A percentile compares a stretch with the other conserved stretches of the same genome.
phyloP scores from a whole-genome alignment of 768 basidiomycete genomes.

The Favolaschia claudopus region DNA sequence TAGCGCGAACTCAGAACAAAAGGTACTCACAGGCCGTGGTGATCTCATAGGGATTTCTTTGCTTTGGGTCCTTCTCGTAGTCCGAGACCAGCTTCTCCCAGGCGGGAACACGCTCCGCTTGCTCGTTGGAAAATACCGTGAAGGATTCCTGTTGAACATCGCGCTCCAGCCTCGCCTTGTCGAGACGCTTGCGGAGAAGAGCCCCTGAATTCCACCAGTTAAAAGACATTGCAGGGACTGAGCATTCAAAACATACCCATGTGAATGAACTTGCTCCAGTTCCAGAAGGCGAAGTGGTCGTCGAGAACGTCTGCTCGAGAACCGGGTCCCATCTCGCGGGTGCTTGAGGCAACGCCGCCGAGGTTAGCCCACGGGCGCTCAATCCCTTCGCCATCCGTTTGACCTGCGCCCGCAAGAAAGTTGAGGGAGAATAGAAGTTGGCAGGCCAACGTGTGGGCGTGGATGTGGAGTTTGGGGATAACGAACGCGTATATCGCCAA shows the following conservation, averaged over 20 bases:
- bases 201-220: neutral
- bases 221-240: neutral
- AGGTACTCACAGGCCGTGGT: too few relatives aligned
- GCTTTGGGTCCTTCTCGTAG: neutral
- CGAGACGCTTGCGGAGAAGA: conserved; percentile 18
- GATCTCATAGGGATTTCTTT: conserved; percentile 24
- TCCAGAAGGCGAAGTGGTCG: conserved; percentile 40
- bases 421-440: conserved; percentile 39
- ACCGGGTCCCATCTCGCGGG: conserved; percentile 42
- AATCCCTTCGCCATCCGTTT: conserved; percentile 40
- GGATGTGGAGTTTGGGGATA: conserved; percentile 43
- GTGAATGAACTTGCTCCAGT: conserved; percentile 32
- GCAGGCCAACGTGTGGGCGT: conserved; percentile 33
- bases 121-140: neutral
- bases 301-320: conserved; percentile 39
- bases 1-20: too few relatives aligned
- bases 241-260: conserved; percentile 28
- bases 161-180: neutral
- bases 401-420: conserved; percentile 31
- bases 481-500: neutral
- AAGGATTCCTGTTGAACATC: neutral
- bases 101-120: conserved; percentile 2
- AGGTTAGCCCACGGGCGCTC: conserved; percentile 42
- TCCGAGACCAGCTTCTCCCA: conserved; percentile 13
- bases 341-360: conserved; percentile 38